A percentile compares a stretch with the other conserved stretches of the same genome.
Conservation (phyloP, 2,329 filamentous ascomycete species). For the Nannizzia gypsea region DNA sequence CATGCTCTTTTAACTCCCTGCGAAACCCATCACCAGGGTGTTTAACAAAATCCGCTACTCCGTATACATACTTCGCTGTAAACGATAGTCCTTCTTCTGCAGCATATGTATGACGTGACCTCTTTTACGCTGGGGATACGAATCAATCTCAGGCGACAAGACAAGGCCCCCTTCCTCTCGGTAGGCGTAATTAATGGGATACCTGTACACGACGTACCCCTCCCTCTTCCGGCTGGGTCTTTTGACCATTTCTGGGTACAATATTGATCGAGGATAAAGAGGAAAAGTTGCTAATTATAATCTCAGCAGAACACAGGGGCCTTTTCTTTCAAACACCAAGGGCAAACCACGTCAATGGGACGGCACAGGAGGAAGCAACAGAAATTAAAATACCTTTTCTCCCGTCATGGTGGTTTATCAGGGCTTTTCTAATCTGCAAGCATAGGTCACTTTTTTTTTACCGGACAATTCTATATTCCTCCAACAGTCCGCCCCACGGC, state of each 20-base stretch:
- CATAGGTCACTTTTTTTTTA: neutral
- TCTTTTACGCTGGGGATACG: neutral
- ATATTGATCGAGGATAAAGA: neutral
- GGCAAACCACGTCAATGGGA: neutral
- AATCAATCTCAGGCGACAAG: conserved; percentile 3
- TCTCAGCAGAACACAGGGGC: neutral
- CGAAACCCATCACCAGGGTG: conserved; percentile 1
- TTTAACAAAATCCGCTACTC: neutral
- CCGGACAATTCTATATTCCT: neutral
- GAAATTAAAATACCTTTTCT: neutral
- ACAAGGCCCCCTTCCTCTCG: neutral
- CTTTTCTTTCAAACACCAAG: neutral
- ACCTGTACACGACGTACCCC: neutral
- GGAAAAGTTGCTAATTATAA: neutral
- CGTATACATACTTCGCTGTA: neutral
- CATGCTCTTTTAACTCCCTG: neutral
- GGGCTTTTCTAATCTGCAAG: neutral
- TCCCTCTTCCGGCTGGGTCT: neutral
- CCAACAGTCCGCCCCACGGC: neutral
- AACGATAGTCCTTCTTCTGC: neutral
- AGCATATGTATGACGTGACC: neutral
- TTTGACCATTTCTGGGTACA: neutral
- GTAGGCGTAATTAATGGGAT: neutral
- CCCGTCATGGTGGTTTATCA: neutral
- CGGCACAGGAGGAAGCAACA: neutral